Conservation (phyloP, 1,284 basidiomycete species). For the Sporisorium reilianum region DNA sequence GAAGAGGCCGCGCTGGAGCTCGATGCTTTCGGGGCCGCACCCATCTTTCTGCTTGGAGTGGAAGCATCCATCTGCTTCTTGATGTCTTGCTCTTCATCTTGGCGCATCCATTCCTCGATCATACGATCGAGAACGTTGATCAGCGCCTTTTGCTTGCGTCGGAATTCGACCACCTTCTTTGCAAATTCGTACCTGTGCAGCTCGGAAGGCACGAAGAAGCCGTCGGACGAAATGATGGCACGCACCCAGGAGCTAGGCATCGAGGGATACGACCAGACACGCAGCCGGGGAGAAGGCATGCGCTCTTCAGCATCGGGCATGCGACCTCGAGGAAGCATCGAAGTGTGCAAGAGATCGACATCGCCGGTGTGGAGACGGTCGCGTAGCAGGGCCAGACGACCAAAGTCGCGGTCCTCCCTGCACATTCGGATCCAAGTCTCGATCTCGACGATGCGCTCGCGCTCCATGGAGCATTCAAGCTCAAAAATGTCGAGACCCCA, state of each 20-base stretch:
- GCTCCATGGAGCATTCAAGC: slow-evolving; percentile 74
- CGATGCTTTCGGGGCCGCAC: slow-evolving; percentile 12
- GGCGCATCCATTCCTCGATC: slow-evolving; percentile 40
- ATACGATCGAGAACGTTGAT: slow-evolving; percentile 43
- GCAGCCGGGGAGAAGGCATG: slow-evolving; percentile 73
- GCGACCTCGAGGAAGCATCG: slow-evolving; percentile 46
- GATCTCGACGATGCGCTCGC: slow-evolving; percentile 41
- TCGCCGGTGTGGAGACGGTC: slow-evolving; percentile 48
- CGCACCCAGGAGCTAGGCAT: slow-evolving; percentile 80
- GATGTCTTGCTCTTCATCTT: slow-evolving; percentile 16
- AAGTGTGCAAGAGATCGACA: slow-evolving; percentile 46
- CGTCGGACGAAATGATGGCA: slow-evolving; percentile 81
- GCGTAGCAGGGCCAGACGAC: slow-evolving; percentile 27
- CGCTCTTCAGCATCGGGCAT: slow-evolving; percentile 47
- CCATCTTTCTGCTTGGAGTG: slow-evolving; percentile 23
- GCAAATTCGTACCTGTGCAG: slow-evolving; percentile 84
- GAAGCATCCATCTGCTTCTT: not conserved
- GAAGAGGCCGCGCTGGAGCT: slow-evolving; percentile 20
- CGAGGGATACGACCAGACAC: slow-evolving; percentile 63
- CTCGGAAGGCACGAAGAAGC: slow-evolving; percentile 83
- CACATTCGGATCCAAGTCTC: slow-evolving; percentile 41
- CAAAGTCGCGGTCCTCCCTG: slow-evolving; percentile 30
- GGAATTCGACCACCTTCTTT: slow-evolving; percentile 79
- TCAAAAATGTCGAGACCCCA: slow-evolving; percentile 85
- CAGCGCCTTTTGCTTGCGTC: slow-evolving; percentile 71